Conservation (phyloP, 2,329 filamentous ascomycete species). For the Fusarium sp. region DNA sequence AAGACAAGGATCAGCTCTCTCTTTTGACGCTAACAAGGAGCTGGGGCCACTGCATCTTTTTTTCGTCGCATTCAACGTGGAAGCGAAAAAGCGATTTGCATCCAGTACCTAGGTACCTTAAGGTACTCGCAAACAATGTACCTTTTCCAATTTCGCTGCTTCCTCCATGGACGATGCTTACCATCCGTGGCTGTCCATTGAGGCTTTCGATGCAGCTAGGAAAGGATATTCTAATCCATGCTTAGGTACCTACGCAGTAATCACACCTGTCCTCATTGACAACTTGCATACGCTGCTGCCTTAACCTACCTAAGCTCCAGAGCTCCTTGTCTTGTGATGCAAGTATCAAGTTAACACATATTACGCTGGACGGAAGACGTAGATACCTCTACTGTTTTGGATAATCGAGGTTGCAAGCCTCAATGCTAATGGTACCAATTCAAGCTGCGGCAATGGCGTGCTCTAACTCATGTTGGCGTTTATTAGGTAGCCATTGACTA, state of each 20-base stretch:
- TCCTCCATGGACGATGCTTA: background rate
- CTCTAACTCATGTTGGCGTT: conserved; percentile 1
- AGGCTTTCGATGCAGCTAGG: conserved; percentile 4
- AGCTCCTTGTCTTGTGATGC: background rate
- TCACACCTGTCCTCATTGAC: conserved; percentile 6
- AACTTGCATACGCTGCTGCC: background rate
- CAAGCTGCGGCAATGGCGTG: conserved; percentile 23
- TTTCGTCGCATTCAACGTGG: conserved; percentile 4
- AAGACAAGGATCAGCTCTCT: conserved; percentile 20
- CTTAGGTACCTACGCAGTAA: background rate
- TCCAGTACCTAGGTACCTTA: background rate
- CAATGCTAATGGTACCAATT: background rate
- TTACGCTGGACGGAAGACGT: background rate
- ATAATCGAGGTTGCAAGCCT: conserved; percentile 12
- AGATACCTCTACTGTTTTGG: background rate
- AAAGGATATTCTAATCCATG: background rate
- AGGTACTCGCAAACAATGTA: conserved; percentile 26
- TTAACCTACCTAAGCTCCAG: background rate
- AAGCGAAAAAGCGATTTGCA: conserved; percentile 6
- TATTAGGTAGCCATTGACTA: background rate
- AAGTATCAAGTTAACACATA: background rate
- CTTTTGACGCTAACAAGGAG: conserved; percentile 18
- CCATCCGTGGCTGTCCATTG: conserved; percentile 7
- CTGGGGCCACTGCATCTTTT: conserved; percentile 35
- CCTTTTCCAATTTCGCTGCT: conserved; percentile 7